Base-by-base conservation (phyloP, 2,329 filamentous ascomycete species). In the Colletotrichum phormii region DNA sequence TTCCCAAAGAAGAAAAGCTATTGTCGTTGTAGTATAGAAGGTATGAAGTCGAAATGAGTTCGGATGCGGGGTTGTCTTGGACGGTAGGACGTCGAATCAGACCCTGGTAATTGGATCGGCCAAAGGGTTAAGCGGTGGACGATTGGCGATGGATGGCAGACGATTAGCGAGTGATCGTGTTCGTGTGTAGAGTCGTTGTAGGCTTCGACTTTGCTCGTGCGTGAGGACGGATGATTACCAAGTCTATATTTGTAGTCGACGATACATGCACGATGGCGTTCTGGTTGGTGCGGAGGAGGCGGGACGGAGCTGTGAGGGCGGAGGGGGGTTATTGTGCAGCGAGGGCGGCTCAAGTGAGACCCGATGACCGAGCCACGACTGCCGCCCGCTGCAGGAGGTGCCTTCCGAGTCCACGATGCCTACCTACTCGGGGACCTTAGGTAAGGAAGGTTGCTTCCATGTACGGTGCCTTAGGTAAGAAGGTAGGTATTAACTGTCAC, bases 291-390 rank as follows among this genome's bases (percentile, higher is more conserved):
- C 29, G 57, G 12, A 57, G 31, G 15, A 26, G 33, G 55, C 31
- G 59, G 26, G 29, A 42, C 15, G 15, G 31, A 29, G 51, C 31
- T 18, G 35, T 37, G 64, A 57, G 22, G 63, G 55, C 7, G n/a
- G 68, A 58, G 37, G 6, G 53, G 69, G 65, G 69, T 63, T 53
- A 72, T 68, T 63, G 58, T 53, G 49, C 33, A 68, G 69, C 69
- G 69, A 69, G 64, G 26, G 64, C 53, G 68, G 68, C 64, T 71
- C 55, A 67, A 60, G 65, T 51, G 68, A 71, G 63, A 26, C 65
- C 64, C 68, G 67, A 67, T 35, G 24, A 57, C 68, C 68, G 63
- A 67, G 57, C 64, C 35, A 26, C 33, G 49, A 55, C 46, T 26
- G 35, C 42, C 42, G 42, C 59, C 63, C 66, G 59, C 55, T 69